Percentiles rank a stretch among this genome's conserved stretches.
Evolutionary conservation across 169 alveolate genomes (phyloP).

Genomic region (Eimeria falciformis): DNA sequence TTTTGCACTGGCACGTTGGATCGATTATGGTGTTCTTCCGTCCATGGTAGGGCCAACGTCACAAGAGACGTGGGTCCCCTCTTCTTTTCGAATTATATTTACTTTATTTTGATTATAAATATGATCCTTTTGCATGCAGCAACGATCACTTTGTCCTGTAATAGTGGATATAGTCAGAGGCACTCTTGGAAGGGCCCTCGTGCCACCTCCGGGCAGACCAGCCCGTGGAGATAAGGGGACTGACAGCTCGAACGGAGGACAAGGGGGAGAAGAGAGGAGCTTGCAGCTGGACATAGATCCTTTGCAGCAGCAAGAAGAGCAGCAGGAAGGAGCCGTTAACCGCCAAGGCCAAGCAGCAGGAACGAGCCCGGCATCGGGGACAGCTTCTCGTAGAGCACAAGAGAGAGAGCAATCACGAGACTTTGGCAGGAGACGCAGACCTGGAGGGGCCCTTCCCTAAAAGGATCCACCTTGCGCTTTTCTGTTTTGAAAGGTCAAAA

Average conservation of each 20-base stretch:
- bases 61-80: background rate
- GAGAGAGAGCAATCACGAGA: slow-evolving; percentile 52
- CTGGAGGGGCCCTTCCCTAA: slow-evolving; percentile 31
- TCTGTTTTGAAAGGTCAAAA: too few species aligned
- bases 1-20: too few species aligned
- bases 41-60: too few species aligned
- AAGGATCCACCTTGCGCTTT: background rate
- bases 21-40: too few species aligned
- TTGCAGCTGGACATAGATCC: background rate
- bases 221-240: slow-evolving; percentile 3
- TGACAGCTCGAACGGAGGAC: background rate
- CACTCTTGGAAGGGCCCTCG: slow-evolving; percentile 30
- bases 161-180: slow-evolving; percentile 32
- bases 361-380: slow-evolving; percentile 1
- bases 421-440: slow-evolving; percentile 52
- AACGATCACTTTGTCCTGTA: slow-evolving; percentile 36
- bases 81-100: background rate
- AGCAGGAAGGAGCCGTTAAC: background rate
- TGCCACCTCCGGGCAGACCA: slow-evolving; percentile 23
- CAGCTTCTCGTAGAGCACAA: slow-evolving; percentile 19
- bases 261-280: slow-evolving; percentile 20
- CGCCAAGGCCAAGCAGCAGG: background rate
- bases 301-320: slow-evolving; percentile 11
- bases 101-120: too few species aligned
- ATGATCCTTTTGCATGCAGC: slow-evolving; percentile 47